Evolutionary conservation across 768 basidiomycete species (phyloP).

Genomic region (Hygrocybe punicea): DNA sequence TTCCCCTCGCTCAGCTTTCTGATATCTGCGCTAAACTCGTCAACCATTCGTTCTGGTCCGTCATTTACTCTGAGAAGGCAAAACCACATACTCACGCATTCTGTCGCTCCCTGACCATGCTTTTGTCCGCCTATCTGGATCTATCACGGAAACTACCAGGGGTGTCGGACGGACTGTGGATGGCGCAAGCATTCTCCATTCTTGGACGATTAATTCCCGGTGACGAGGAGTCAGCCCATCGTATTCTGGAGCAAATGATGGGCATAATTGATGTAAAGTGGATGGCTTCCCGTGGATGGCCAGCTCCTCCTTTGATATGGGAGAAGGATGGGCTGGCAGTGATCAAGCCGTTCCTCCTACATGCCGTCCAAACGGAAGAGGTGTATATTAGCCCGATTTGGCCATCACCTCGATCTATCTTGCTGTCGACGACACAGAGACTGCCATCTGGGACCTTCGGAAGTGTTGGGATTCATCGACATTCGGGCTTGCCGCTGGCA

Average conservation of each 20-base stretch:
- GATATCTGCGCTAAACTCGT: slow-evolving; percentile 49
- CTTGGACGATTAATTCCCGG: slow-evolving; percentile 60
- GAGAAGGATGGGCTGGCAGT: slow-evolving; percentile 48
- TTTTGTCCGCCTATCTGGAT: slow-evolving; percentile 53
- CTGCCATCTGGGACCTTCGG: slow-evolving; percentile 31
- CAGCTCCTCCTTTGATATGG: slow-evolving; percentile 44
- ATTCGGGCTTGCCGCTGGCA: slow-evolving; percentile 45
- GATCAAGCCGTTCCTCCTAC: slow-evolving; percentile 59
- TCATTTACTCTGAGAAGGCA: slow-evolving; percentile 20
- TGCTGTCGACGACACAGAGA: slow-evolving; percentile 52
- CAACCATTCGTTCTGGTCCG: slow-evolving; percentile 50
- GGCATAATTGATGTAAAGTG: slow-evolving; percentile 41
- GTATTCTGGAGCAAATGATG: slow-evolving; percentile 41
- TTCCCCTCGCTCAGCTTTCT: slow-evolving; percentile 59
- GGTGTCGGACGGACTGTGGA: slow-evolving; percentile 58
- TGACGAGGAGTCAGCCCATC: slow-evolving; percentile 60
- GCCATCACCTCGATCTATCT: slow-evolving; percentile 54
- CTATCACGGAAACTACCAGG: slow-evolving; percentile 58
- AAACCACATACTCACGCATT: slow-evolving; percentile 30
- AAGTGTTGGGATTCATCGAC: slow-evolving; percentile 5
- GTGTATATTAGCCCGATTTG: slow-evolving; percentile 50
- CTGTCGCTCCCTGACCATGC: slow-evolving; percentile 51
- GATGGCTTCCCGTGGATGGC: slow-evolving; percentile 36
- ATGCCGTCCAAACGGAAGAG: slow-evolving; percentile 39
- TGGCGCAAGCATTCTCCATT: slow-evolving; percentile 61